Evolutionary conservation across 1,284 basidiomycete genomes (phyloP).

Genomic region (Anthracocystis walkeri): DNA sequence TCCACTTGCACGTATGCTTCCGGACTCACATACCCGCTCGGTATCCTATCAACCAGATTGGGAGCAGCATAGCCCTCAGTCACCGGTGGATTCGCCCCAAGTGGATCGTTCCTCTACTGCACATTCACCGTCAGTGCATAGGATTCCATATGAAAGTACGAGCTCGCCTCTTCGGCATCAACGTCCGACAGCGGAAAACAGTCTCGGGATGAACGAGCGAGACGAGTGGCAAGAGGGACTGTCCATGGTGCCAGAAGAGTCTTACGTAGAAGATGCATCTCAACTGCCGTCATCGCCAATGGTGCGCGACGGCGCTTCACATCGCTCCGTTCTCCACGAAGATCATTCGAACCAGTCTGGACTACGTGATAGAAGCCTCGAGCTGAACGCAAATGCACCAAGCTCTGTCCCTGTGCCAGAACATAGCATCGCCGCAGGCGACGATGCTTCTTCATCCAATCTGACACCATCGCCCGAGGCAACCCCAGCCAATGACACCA

Average conservation of each 20-base stretch:
- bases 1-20: slow-evolving; percentile 12
- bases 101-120: background rate
- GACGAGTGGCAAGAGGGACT: slow-evolving; percentile 32
- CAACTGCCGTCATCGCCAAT: slow-evolving; percentile 12
- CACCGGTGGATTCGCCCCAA: background rate
- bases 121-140: background rate
- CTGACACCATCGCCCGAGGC: no score
- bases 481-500: background rate
- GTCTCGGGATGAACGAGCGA: background rate
- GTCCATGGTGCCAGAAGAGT: slow-evolving; percentile 38
- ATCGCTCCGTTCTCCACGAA: background rate
- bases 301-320: background rate
- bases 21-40: slow-evolving; percentile 1
- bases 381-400: background rate
- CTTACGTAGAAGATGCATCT: slow-evolving; percentile 23
- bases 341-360: background rate
- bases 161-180: slow-evolving; percentile 5
- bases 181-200: background rate
- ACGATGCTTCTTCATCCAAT: background rate
- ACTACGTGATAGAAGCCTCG: background rate
- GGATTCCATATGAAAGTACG: background rate
- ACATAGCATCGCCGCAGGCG: background rate
- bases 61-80: background rate
- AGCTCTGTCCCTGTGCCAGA: background rate
- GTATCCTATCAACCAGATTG: background rate